These are phyloP conservation scores for Begonia peltatifolia DNA, from an alignment of 306 rosid genomes.

Conservation along the genomic window DNA sequence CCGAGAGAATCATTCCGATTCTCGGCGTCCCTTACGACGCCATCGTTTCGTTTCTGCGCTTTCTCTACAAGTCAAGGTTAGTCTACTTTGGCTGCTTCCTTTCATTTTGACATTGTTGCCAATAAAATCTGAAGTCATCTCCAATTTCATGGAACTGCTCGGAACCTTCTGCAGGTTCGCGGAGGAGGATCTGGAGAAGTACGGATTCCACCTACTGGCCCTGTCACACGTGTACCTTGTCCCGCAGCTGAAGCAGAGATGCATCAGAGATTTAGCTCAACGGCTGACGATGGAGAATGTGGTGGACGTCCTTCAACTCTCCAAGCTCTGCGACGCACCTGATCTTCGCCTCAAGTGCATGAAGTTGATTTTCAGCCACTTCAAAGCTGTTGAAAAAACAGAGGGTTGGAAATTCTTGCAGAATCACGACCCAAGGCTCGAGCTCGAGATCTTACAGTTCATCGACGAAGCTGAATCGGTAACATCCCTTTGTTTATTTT, in stretches of 20 bases:
- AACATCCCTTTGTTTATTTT: not conserved
- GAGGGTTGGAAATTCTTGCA: conserved; percentile 86
- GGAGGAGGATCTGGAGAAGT: conserved; percentile 52
- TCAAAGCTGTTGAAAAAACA: conserved; percentile 54
- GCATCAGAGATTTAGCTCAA: conserved; percentile 38
- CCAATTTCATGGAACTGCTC: not conserved
- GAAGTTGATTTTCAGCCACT: conserved; percentile 41
- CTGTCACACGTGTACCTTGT: conserved; percentile 77
- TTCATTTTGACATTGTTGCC: not conserved
- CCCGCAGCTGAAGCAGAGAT: conserved; percentile 62
- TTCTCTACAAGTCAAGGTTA: conserved; percentile 62
- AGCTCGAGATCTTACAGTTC: conserved; percentile 60
- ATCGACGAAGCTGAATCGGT: conserved; percentile 86
- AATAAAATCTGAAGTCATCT: not conserved
- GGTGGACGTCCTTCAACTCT: conserved; percentile 78
- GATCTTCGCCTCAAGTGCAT: conserved; percentile 74
- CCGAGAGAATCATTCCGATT: conserved; percentile 44
- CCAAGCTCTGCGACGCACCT: conserved; percentile 79
- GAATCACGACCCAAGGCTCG: conserved; percentile 70
- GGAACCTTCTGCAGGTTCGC: conserved; percentile 31
- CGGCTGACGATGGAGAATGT: conserved; percentile 57
- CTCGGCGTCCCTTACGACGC: conserved; percentile 79
- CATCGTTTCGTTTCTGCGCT: conserved; percentile 47
- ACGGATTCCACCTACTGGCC: conserved; percentile 65
- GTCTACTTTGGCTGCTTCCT: not conserved